A percentile compares a stretch with the other conserved stretches of the same genome.
Evolutionary conservation across 345 rosid genomes (phyloP).

Genomic region (Streptanthus diversifolius): DNA sequence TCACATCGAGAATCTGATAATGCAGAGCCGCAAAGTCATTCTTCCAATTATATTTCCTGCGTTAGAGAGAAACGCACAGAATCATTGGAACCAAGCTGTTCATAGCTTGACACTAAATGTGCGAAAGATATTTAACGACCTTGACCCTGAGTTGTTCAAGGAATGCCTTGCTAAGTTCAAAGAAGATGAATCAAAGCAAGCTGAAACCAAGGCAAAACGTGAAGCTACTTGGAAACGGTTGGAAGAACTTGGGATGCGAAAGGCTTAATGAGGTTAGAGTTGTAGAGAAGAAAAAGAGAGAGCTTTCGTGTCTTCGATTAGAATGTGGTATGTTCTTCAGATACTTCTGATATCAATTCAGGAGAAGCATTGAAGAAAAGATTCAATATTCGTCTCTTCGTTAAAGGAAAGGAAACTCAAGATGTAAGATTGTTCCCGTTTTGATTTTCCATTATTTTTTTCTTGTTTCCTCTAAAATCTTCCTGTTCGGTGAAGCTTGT

Average conservation of each 20-base stretch:
- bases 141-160: conserved; percentile 59
- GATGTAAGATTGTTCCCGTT: conserved; percentile 31
- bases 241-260: conserved; percentile 51
- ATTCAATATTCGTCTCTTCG: conserved; percentile 11
- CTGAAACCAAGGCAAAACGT: conserved; percentile 45
- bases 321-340: conserved; percentile 10
- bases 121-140: conserved; percentile 58
- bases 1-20: conserved; percentile 63
- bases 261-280: conserved; percentile 27
- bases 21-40: conserved; percentile 58
- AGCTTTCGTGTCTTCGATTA: conserved; percentile 10
- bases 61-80: conserved; percentile 55
- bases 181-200: conserved; percentile 51
- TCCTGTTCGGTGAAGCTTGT: conserved; percentile 21
- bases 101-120: conserved; percentile 66
- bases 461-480: conserved; percentile 8
- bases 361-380: conserved; percentile 16
- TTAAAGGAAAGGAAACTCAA: conserved; percentile 24
- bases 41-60: conserved; percentile 65
- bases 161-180: conserved; percentile 54
- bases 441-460: conserved; percentile 9
- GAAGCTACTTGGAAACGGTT: conserved; percentile 61
- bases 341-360: conserved; percentile 15
- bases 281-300: conserved; percentile 7
- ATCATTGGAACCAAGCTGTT: conserved; percentile 75